phyloP scores from a whole-genome alignment of 192 early-diverging fungal species.

The Gryganskiella cystojenkinii region DNA sequence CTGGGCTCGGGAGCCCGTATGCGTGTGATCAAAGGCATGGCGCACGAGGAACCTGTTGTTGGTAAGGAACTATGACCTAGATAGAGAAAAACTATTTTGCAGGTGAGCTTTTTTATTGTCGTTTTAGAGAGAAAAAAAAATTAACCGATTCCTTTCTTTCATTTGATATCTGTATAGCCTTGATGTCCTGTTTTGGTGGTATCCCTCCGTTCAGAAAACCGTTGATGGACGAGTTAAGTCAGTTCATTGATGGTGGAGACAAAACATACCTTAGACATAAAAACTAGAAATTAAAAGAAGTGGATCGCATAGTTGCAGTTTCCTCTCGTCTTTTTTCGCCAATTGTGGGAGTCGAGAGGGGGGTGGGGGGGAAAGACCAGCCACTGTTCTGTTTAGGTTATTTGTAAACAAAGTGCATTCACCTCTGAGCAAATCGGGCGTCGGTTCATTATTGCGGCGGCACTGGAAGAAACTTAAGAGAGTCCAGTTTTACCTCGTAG shows the following conservation, averaged over 20 bases:
- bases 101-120: neutral
- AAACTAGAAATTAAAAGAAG: neutral
- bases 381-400: no score
- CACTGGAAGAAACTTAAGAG: no score
- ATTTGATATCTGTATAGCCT: neutral
- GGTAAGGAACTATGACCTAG: no score
- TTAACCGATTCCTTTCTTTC: neutral
- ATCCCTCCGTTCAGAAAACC: constrained; percentile 13
- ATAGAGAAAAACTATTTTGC: neutral
- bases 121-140: neutral
- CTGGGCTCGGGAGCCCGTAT: constrained; percentile 29
- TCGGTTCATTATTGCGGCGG: no score
- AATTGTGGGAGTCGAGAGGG: no score
- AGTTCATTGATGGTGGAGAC: constrained; percentile 24
- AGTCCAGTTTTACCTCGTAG: no score
- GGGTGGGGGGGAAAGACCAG: no score
- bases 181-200: constrained; percentile 27
- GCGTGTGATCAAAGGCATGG: constrained; percentile 37
- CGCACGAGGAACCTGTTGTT: constrained; percentile 42
- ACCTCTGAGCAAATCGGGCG: no score
- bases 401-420: no score
- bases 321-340: no score
- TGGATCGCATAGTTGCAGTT: neutral
- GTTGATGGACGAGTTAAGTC: constrained; percentile 29
- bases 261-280: neutral